Evolutionary conservation across 1,139 yeast species (phyloP).

Genomic region (Geotrichum candidum): DNA sequence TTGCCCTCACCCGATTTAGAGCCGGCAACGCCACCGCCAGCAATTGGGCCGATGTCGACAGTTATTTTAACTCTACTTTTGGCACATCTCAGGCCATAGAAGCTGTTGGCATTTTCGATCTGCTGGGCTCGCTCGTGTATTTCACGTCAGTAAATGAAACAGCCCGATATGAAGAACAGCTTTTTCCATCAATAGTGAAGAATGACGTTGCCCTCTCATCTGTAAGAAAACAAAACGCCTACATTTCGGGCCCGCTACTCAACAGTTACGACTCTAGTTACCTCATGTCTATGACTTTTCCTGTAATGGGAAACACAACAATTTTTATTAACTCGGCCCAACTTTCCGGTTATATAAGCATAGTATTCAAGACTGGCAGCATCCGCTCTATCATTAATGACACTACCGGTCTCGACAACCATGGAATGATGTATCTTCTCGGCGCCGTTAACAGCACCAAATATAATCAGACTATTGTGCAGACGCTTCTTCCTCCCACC

Average conservation of each 20-base stretch:
- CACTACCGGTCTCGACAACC: constrained; percentile 39
- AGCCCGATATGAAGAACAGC: constrained; percentile 1
- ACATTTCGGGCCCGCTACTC: constrained; percentile 15
- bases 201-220: neutral
- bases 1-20: constrained; percentile 54
- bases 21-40: constrained; percentile 64
- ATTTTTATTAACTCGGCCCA: constrained; percentile 55
- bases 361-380: constrained; percentile 54
- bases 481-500: constrained; percentile 11
- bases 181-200: constrained; percentile 15
- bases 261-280: constrained; percentile 20
- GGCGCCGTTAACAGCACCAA: constrained; percentile 2
- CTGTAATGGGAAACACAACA: constrained; percentile 68
- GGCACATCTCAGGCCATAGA: constrained; percentile 42
- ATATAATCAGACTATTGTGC: neutral
- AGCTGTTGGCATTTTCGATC: constrained; percentile 62
- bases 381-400: constrained; percentile 49
- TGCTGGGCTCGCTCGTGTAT: constrained; percentile 39
- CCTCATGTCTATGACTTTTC: constrained; percentile 57
- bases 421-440: constrained; percentile 41
- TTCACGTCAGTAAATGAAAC: constrained; percentile 33
- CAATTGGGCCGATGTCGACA: constrained; percentile 41
- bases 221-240: constrained; percentile 23
- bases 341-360: constrained; percentile 66
- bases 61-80: constrained; percentile 49